These are phyloP conservation scores for Verticillium longisporum DNA, from an alignment of 2,329 filamentous ascomycete genomes.

Conservation along the genomic window DNA sequence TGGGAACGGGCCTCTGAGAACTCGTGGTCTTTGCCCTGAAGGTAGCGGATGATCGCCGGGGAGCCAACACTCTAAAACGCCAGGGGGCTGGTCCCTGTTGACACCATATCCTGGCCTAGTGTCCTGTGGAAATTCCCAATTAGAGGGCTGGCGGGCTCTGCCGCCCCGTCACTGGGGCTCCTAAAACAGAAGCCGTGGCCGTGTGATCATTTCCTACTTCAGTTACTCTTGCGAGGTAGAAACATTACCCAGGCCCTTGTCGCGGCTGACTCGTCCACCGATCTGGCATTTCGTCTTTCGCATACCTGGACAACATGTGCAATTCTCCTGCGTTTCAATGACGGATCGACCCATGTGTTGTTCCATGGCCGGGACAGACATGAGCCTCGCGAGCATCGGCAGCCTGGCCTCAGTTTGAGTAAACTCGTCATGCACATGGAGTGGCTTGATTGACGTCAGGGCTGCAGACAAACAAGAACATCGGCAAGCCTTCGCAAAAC, in stretches of 20 bases:
- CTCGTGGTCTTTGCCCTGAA: neutral
- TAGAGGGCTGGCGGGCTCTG: neutral
- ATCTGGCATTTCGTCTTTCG: neutral
- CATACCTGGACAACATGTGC: neutral
- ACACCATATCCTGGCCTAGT: neutral
- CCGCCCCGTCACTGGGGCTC: neutral
- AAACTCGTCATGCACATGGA: too few relatives aligned
- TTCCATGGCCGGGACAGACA: neutral
- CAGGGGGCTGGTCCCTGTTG: neutral
- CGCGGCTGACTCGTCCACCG: neutral
- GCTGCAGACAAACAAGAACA: too few relatives aligned
- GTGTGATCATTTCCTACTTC: neutral
- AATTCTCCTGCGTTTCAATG: neutral
- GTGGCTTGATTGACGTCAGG: too few relatives aligned
- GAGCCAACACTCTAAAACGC: neutral
- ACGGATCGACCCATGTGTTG: neutral
- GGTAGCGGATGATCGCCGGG: neutral
- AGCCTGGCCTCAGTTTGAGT: neutral
- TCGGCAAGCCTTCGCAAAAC: too few relatives aligned
- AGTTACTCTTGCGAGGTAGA: neutral
- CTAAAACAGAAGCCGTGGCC: neutral
- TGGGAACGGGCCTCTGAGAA: neutral
- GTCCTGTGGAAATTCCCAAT: neutral
- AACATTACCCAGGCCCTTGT: neutral
- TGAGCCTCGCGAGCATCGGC: neutral